These are phyloP conservation scores for Malus hybrid DNA, from an alignment of 331 rosid species.

Conservation along the genomic window DNA sequence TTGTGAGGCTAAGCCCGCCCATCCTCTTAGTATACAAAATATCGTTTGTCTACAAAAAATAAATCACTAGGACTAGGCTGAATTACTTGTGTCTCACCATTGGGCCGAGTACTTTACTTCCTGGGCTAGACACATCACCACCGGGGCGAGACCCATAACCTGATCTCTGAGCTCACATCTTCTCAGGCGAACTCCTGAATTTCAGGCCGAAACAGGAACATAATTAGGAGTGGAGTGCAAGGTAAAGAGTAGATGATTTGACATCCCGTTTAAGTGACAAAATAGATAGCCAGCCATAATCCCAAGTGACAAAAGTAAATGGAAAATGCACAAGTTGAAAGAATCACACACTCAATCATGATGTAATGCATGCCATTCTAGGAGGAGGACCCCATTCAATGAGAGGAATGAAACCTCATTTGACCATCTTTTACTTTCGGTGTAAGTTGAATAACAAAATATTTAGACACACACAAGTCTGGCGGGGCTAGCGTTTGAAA, in stretches of 20 bases:
- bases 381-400: conserved; percentile 40
- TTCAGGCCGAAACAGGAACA: too few species aligned
- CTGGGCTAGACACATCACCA: too few species aligned
- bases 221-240: background rate
- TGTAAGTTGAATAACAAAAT: conserved; percentile 6
- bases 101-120: too few species aligned
- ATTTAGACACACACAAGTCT: conserved; percentile 3
- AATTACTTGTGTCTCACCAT: too few species aligned
- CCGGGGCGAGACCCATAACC: too few species aligned
- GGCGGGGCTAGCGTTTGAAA: background rate
- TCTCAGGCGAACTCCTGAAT: too few species aligned
- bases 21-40: too few species aligned
- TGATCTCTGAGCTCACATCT: too few species aligned
- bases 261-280: background rate
- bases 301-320: background rate
- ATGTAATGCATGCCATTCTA: conserved; percentile 63
- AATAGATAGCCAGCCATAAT: background rate
- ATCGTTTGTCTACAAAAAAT: too few species aligned
- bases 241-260: background rate
- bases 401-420: conserved; percentile 52
- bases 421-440: conserved; percentile 54
- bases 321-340: background rate
- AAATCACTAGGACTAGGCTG: too few species aligned
- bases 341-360: conserved; percentile 14
- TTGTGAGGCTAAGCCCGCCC: too few species aligned